These are phyloP conservation scores for Fraxinus quadrangulata DNA, from an alignment of 257 asterid species.

Conservation along the genomic window DNA sequence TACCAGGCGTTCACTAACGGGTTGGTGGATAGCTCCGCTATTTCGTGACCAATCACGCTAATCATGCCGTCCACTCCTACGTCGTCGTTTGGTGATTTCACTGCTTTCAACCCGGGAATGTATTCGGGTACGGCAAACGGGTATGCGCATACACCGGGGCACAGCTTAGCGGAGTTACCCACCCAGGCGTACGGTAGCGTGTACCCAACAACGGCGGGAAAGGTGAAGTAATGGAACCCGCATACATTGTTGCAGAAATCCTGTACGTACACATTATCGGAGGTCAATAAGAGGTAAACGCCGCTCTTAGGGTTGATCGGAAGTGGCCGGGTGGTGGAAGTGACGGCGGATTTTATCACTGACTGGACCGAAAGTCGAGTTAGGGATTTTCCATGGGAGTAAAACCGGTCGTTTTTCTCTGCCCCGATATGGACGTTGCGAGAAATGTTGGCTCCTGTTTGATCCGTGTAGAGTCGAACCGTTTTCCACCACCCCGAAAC, in stretches of 20 bases:
- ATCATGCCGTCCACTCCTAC: conserved; percentile 87
- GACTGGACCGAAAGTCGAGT: conserved; percentile 71
- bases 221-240: conserved; percentile 83
- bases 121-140: conserved; percentile 76
- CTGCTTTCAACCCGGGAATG: conserved; percentile 61
- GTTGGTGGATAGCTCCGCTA: conserved; percentile 78
- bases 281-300: conserved; percentile 70
- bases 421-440: conserved; percentile 50
- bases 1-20: conserved; percentile 88
- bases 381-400: conserved; percentile 64
- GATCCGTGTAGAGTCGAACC: conserved; percentile 71
- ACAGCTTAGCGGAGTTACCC: conserved; percentile 75
- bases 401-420: conserved; percentile 65
- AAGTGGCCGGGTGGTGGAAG: conserved; percentile 62
- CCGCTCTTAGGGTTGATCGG: conserved; percentile 72
- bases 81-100: conserved; percentile 75
- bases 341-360: conserved; percentile 61
- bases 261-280: conserved; percentile 68
- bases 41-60: conserved; percentile 85
- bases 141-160: conserved; percentile 79
- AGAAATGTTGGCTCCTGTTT: conserved; percentile 67
- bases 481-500: conserved; percentile 88
- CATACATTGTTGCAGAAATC: conserved; percentile 74
- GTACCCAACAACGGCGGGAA: conserved; percentile 86
- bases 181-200: conserved; percentile 95